Evolutionary conservation across 805 yeast genomes (phyloP).

Genomic region (Kregervanrija pseudodelftensis): DNA sequence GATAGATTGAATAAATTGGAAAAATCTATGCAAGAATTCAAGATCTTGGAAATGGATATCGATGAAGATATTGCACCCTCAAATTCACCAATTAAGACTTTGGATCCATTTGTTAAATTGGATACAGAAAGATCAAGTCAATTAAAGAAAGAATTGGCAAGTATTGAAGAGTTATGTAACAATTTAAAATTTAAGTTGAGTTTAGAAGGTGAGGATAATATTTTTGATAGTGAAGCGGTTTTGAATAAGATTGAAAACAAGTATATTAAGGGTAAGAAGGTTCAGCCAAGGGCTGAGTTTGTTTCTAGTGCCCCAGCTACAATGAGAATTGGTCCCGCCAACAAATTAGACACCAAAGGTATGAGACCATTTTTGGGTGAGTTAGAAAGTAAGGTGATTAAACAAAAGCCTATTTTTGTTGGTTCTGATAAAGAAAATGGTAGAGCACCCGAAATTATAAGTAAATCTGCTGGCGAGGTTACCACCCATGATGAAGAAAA

Average conservation of each 20-base stretch:
- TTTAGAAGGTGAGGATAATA: constrained; percentile 18
- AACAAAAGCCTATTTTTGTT: constrained; percentile 28
- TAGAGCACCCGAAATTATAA: background rate
- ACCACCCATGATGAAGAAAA: background rate
- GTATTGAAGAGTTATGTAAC: constrained; percentile 21
- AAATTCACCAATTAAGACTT: constrained; percentile 12
- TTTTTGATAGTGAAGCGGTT: constrained; percentile 14
- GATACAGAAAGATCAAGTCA: constrained; percentile 14
- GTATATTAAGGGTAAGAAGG: constrained; percentile 23
- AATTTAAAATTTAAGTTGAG: constrained; percentile 21
- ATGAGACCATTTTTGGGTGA: constrained; percentile 43
- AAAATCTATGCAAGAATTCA: constrained; percentile 22
- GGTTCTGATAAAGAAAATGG: background rate
- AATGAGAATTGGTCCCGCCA: constrained; percentile 10
- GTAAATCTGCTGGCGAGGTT: too few species aligned
- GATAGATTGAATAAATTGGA: constrained; percentile 69
- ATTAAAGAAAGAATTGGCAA: constrained; percentile 17
- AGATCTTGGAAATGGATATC: constrained; percentile 12
- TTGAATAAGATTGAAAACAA: constrained; percentile 22
- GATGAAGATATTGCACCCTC: constrained; percentile 1
- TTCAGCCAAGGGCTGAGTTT: constrained; percentile 17
- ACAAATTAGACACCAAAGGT: constrained; percentile 13
- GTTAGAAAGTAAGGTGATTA: constrained; percentile 42
- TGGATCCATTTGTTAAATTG: constrained; percentile 21
- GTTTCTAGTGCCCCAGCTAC: constrained; percentile 16